Conservation (phyloP, 2,329 filamentous ascomycete genomes). For the Coniochaeta ligniaria region DNA sequence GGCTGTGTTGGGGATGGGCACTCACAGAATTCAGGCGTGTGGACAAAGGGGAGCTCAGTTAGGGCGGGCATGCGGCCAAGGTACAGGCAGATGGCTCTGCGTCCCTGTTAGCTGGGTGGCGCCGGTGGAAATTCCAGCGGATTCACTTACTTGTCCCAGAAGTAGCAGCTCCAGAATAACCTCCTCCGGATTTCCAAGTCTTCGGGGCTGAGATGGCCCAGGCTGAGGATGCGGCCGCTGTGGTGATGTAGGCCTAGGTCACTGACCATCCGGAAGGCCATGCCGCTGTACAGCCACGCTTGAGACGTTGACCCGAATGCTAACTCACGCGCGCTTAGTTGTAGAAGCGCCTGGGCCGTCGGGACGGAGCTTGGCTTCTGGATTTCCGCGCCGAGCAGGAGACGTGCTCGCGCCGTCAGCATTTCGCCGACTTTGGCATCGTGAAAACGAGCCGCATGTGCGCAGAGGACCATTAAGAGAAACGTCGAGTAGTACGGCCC, state of each 20-base stretch:
- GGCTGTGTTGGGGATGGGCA: not conserved
- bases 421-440: constrained; percentile 11
- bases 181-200: constrained; percentile 17
- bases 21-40: constrained; percentile 5
- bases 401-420: constrained; percentile 14
- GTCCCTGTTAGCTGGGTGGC: not conserved
- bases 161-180: constrained; percentile 19
- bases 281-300: constrained; percentile 22
- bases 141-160: constrained; percentile 19
- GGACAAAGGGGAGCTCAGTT: constrained; percentile 4
- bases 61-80: constrained; percentile 15
- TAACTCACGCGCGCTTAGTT: constrained; percentile 20
- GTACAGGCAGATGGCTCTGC: constrained; percentile 15
- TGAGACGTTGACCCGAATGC: constrained; percentile 20
- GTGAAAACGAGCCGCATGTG: constrained; percentile 16
- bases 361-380: constrained; percentile 19
- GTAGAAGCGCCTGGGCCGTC: constrained; percentile 19
- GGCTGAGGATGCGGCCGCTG: constrained; percentile 10
- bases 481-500: constrained; percentile 20
- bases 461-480: constrained; percentile 18
- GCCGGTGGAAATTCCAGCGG: not conserved
- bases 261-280: constrained; percentile 20
- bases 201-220: constrained; percentile 13
- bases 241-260: constrained; percentile 18
- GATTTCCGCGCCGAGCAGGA: constrained; percentile 17